Evolutionary conservation across 2,329 filamentous ascomycete genomes (phyloP), one percentile per base, ranked within the genome.

Genomic region (Penicillium sp.): DNA sequence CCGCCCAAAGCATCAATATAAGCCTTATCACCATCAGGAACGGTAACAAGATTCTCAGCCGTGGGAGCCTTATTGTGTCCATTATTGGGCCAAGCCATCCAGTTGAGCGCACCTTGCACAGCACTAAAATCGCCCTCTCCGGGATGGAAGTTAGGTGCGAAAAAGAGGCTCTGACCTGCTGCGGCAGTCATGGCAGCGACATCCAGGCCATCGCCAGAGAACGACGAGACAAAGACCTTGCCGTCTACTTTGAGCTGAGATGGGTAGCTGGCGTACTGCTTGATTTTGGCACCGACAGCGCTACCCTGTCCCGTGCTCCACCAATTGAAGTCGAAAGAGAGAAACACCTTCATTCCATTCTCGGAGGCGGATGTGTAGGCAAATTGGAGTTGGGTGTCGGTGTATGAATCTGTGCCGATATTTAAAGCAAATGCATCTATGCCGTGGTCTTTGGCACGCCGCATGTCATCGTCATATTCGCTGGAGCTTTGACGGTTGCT

Each of bases 281-380:
- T 74, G 53, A 83, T 73, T 62, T 78, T 79, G 43, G 69, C 63
- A 1, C 79, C 80, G 18, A 80, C 75, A 12, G 68, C 70, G 7
- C 66, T 67, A 1, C 74, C 73, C 41, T 79, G 67, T 11, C 63
- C 55, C 6, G 64, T 62, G 27, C 64, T 55, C 68, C 74, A 80
- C 75, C 77, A 78, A 69, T 81, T 81, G 65, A 82, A 83, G 69
- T 84, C 82, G 57, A 84, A 84, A 1, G 81, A 83, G 58, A 84
- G 77, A 52, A 84, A 82, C 14, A 82, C 79, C 52, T 82, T 81
- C 74, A 84, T 81, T 45, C 70, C 68, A 54, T 72, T 69, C 7
- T 70, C 70, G 9, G 75, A 73, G 3, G 81, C 79, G 0, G 79
- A 80, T n/a, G 77, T 68, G 56, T 82, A 83, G 1, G 81, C 81